Evolutionary conservation across 441 rosid species (phyloP).

Genomic region (Arabidopsis hybrid): DNA sequence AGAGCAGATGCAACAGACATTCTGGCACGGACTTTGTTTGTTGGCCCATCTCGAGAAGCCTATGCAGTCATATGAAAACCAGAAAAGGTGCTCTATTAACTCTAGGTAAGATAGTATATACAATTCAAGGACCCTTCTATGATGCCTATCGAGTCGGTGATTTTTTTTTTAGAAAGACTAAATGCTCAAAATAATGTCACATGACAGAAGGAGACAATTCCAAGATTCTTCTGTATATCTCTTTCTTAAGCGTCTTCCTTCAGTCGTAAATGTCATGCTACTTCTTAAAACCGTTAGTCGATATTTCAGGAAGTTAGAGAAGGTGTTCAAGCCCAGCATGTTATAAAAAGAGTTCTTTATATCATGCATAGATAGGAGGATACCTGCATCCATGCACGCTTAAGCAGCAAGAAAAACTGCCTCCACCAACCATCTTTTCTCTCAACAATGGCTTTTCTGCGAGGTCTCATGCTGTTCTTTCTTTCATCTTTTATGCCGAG

Average conservation of each 20-base stretch:
- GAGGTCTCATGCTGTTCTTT: slow-evolving; percentile 47
- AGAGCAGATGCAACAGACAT: slow-evolving; percentile 98
- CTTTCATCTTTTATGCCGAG: slow-evolving; percentile 51
- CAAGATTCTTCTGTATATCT: neutral
- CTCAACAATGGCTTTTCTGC: slow-evolving; percentile 51
- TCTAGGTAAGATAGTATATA: neutral
- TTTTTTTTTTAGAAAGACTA: neutral
- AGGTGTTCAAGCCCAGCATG: neutral
- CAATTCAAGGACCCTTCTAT: slow-evolving; percentile 15
- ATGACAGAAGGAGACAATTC: neutral
- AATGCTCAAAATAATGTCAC: slow-evolving; percentile 7
- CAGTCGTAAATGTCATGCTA: neutral
- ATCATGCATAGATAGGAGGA: slow-evolving; percentile 25
- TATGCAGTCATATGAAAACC: slow-evolving; percentile 46
- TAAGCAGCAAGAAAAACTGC: slow-evolving; percentile 85
- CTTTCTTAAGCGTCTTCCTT: slow-evolving; percentile 16
- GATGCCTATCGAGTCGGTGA: neutral
- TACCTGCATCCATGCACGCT: slow-evolving; percentile 99
- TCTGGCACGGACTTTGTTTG: slow-evolving; percentile 93
- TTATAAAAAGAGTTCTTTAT: slow-evolving; percentile 23
- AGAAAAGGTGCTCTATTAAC: slow-evolving; percentile 20
- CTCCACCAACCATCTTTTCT: slow-evolving; percentile 84
- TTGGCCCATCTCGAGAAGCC: slow-evolving; percentile 99
- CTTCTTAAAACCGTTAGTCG: neutral
- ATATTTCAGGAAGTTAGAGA: slow-evolving; percentile 10